Evolutionary conservation across 169 alveolate genomes (phyloP), one percentile per base, ranked within the genome.

Genomic region (Plasmodium cynomolgi): DNA sequence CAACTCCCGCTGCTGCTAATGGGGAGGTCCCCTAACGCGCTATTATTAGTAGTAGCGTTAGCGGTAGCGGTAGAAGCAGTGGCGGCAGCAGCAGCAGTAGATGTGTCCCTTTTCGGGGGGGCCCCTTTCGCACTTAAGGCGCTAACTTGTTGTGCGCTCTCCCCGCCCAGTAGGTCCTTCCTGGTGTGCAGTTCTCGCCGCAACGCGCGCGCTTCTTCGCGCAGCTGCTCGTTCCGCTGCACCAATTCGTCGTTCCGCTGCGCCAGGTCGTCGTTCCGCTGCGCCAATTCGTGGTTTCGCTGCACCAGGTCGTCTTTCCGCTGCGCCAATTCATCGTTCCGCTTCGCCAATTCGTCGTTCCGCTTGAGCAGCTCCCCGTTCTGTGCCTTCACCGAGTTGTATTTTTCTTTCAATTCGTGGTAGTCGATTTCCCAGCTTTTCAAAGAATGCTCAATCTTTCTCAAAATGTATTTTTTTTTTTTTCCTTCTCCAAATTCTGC

Each of bases 391-490:
- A 75, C 13, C 23, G 29, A 23, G 71, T 85, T 74, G 56, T 79
- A 80, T 29, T 79, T 79, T 11, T 50, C 54, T 4, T 74, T 79
- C 50, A 88, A 13, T 6, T 79, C 77, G 34, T 88, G 77, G 50
- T 79, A 88, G 50, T 80, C 83, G 8, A 2, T 23, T 62, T 88
- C 94, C 77, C 86, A 79, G 37, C 7, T 5, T 44, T 26, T 88
- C 29, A 88, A 29, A 11, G 94, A 58, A 88, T 56, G 26, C 62
- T 88, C 90, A 20, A 88, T 37, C 13, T 88, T 68, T 11, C 73
- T 80, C 20, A 88, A 20, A 44, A 79, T 88, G 34, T 88, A 58
- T 80, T 88, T 88, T 88, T 88, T 88, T 79, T 88, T 80, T 88
- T 88, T 88, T 88, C 94, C 23, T 88, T 88, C 41, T 88, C 84